Percentiles rank a stretch among this genome's conserved stretches.
phyloP scores from a whole-genome alignment of 208 protist genomes.

The Crithidia thermophila region DNA sequence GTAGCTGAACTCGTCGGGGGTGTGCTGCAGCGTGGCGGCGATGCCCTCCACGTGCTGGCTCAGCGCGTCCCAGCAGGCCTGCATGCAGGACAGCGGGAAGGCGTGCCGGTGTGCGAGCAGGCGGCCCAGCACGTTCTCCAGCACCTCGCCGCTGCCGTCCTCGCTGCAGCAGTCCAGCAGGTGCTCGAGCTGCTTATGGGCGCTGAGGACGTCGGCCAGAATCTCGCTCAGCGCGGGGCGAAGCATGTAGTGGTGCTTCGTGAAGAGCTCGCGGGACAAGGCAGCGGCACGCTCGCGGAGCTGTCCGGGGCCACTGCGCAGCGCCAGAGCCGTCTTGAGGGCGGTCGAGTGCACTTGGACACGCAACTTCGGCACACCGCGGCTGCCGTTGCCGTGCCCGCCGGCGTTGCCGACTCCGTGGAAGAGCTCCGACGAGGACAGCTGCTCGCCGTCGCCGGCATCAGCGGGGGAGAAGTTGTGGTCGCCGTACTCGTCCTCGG shows the following conservation, averaged over 20 bases:
- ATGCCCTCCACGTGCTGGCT: slow-evolving; percentile 50
- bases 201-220: slow-evolving; percentile 46
- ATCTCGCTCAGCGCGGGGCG: slow-evolving; percentile 53
- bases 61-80: slow-evolving; percentile 59
- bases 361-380: slow-evolving; percentile 15
- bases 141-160: slow-evolving; percentile 31
- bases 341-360: slow-evolving; percentile 51
- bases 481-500: no score
- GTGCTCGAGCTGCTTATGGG: slow-evolving; percentile 41
- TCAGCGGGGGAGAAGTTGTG: no score
- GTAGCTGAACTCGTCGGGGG: slow-evolving; percentile 62
- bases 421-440: not conserved
- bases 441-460: not conserved
- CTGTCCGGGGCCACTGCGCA: slow-evolving; percentile 17
- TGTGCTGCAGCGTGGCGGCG: slow-evolving; percentile 48
- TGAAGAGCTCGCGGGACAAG: slow-evolving; percentile 48
- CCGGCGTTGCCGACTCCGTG: not conserved
- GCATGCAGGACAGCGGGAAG: slow-evolving; percentile 40
- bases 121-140: slow-evolving; percentile 54
- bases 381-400: no score
- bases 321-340: slow-evolving; percentile 38
- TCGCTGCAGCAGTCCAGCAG: slow-evolving; percentile 31
- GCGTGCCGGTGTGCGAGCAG: slow-evolving; percentile 57
- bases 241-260: slow-evolving; percentile 41
- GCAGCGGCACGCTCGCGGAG: slow-evolving; percentile 17